A percentile compares a stretch with the other conserved stretches of the same genome.
Conservation (phyloP, 2,329 filamentous ascomycete genomes). For the Phialocephala sp. region DNA sequence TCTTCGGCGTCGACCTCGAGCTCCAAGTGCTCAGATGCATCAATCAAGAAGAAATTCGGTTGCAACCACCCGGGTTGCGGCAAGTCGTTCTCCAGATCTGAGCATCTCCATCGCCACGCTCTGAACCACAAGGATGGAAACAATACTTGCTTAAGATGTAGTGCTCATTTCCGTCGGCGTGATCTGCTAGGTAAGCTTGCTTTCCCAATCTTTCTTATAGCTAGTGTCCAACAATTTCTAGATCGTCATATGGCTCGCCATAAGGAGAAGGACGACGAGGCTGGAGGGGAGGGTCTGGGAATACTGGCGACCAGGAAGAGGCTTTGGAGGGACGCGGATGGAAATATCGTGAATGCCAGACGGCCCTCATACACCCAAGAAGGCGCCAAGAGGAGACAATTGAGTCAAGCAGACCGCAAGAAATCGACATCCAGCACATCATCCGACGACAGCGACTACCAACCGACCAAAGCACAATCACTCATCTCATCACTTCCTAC, state of each 20-base stretch:
- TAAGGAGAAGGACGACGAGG: constrained; percentile 56
- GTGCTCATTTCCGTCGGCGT: constrained; percentile 59
- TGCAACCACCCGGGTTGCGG: constrained; percentile 50
- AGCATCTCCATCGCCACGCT: constrained; percentile 58
- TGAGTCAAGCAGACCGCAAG: constrained; percentile 29
- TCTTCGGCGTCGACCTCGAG: constrained; percentile 37
- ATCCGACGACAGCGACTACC: constrained; percentile 14
- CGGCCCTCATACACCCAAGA: constrained; percentile 43
- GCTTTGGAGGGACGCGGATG: constrained; percentile 54
- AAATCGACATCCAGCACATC: constrained; percentile 16
- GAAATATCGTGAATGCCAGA: constrained; percentile 51
- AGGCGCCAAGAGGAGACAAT: constrained; percentile 36
- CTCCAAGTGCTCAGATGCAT: constrained; percentile 30
- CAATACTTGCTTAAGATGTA: constrained; percentile 58
- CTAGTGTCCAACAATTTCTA: constrained; percentile 37
- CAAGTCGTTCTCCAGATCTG: constrained; percentile 55
- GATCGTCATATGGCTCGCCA: constrained; percentile 56
- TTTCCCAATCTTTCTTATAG: constrained; percentile 2
- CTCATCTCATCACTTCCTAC: constrained; percentile 20
- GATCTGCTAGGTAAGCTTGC: constrained; percentile 57
- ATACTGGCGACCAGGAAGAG: constrained; percentile 54
- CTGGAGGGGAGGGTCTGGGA: constrained; percentile 52
- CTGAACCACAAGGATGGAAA: constrained; percentile 55
- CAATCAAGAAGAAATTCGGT: constrained; percentile 44
- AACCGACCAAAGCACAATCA: constrained; percentile 18